Conservation (phyloP, 2,329 filamentous ascomycete genomes). For the Sporothrix euskadiensis region DNA sequence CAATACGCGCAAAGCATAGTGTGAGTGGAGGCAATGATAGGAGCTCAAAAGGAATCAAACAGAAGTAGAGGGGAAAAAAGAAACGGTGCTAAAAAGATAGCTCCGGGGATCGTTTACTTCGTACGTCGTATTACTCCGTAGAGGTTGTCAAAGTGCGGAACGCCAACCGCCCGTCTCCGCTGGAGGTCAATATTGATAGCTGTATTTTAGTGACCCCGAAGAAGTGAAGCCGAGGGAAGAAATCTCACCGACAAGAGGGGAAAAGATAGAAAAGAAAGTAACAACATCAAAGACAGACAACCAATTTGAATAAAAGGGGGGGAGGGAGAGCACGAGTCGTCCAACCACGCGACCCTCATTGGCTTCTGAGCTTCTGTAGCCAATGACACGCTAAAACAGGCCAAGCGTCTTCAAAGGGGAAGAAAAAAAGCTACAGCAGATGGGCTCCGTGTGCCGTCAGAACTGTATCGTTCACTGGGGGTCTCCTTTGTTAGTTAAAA, state of each 20-base stretch:
- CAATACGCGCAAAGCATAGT: conserved; percentile 3
- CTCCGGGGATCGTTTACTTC: not conserved
- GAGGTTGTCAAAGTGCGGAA: conserved; percentile 4
- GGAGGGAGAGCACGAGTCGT: not conserved
- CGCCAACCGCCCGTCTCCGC: not conserved
- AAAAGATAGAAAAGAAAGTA: not conserved
- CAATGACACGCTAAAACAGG: not conserved
- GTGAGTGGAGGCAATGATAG: conserved; percentile 10
- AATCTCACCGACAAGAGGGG: not conserved
- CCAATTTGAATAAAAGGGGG: not conserved
- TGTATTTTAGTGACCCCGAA: not conserved
- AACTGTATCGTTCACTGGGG: not conserved
- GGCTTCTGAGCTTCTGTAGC: not conserved
- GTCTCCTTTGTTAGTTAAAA: not conserved
- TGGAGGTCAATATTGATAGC: not conserved
- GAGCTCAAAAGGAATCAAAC: not conserved
- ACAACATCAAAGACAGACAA: not conserved
- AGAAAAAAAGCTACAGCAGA: not conserved
- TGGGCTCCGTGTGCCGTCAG: not conserved
- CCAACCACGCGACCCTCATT: conserved; percentile 6
- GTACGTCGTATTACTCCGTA: no score
- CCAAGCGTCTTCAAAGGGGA: not conserved
- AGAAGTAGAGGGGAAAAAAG: not conserved
- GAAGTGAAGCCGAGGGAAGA: not conserved
- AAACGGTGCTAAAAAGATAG: not conserved